Percentiles rank a stretch among this genome's conserved stretches.
These are phyloP conservation scores for Symbiodinium natans DNA, from an alignment of 73 alveolate genomes.

Conservation along the genomic window DNA sequence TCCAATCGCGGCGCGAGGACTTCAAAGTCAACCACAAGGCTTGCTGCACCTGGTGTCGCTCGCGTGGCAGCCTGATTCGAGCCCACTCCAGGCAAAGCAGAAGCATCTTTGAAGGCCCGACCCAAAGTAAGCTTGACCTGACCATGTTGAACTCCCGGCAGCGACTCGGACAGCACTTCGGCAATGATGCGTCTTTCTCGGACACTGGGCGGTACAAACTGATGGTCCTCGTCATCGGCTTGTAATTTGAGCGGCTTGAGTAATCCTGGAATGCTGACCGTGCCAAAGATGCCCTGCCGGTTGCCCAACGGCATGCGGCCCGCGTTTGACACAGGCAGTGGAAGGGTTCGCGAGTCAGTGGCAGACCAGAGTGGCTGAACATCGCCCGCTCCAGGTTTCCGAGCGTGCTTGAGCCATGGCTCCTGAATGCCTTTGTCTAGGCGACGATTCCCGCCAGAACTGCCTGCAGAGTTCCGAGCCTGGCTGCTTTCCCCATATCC, in stretches of 20 bases:
- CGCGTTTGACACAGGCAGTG: not conserved
- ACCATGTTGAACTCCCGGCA: constrained; percentile 37
- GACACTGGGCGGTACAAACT: constrained; percentile 77
- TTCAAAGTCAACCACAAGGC: constrained; percentile 58
- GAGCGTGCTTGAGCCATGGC: constrained; percentile 2
- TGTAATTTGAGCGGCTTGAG: constrained; percentile 8
- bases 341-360: constrained; percentile 4
- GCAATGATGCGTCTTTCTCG: constrained; percentile 20
- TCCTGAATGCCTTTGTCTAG: not conserved
- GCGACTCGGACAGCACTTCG: constrained; percentile 32
- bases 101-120: not conserved
- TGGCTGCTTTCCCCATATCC: constrained; percentile 23
- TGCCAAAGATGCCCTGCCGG: constrained; percentile 49
- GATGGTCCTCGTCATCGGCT: not conserved
- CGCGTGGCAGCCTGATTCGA: not conserved
- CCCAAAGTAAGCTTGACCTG: constrained; percentile 67
- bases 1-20: constrained; percentile 37
- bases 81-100: constrained; percentile 12
- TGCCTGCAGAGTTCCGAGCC: not conserved
- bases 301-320: constrained; percentile 5
- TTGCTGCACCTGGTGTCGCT: not conserved
- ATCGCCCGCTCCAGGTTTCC: not conserved
- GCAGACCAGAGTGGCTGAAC: constrained; percentile 11
- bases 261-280: constrained; percentile 36
- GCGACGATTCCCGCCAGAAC: not conserved